phyloP scores from a whole-genome alignment of 768 basidiomycete genomes.

The Lenzites betulinus region DNA sequence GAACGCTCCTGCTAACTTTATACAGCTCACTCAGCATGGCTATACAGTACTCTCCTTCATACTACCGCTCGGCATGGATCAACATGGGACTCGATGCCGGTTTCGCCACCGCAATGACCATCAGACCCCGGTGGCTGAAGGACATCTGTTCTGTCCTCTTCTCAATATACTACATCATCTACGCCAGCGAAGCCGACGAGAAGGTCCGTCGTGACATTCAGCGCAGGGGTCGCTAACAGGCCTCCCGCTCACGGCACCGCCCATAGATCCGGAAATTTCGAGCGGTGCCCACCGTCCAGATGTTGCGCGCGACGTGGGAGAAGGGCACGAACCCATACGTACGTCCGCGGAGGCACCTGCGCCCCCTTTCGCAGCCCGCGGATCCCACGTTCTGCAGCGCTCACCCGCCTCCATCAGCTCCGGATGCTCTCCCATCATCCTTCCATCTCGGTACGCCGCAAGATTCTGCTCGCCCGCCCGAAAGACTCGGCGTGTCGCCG shows the following conservation, averaged over 20 bases:
- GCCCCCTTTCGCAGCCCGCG: slow-evolving; percentile 3
- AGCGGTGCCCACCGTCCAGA: slow-evolving; percentile 93
- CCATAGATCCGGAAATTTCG: slow-evolving; percentile 84
- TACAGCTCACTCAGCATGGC: background rate
- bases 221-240: background rate
- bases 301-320: slow-evolving; percentile 96
- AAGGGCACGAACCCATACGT: slow-evolving; percentile 95
- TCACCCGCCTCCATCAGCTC: slow-evolving; percentile 49
- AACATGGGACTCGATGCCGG: slow-evolving; percentile 94
- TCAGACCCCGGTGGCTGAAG: slow-evolving; percentile 88
- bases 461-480: slow-evolving; percentile 84
- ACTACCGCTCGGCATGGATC: slow-evolving; percentile 97
- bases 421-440: slow-evolving; percentile 66
- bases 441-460: slow-evolving; percentile 61
- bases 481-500: slow-evolving; percentile 72
- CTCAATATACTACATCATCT: slow-evolving; percentile 85
- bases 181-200: slow-evolving; percentile 92
- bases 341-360: slow-evolving; percentile 28
- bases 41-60: slow-evolving; percentile 81
- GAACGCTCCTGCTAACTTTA: background rate
- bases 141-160: slow-evolving; percentile 87
- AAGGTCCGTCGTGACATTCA: slow-evolving; percentile 59
- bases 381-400: background rate
- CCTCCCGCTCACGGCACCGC: background rate
- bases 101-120: slow-evolving; percentile 93